Evolutionary conservation across 2,329 filamentous ascomycete species (phyloP).

Genomic region (Cercospora beticola): DNA sequence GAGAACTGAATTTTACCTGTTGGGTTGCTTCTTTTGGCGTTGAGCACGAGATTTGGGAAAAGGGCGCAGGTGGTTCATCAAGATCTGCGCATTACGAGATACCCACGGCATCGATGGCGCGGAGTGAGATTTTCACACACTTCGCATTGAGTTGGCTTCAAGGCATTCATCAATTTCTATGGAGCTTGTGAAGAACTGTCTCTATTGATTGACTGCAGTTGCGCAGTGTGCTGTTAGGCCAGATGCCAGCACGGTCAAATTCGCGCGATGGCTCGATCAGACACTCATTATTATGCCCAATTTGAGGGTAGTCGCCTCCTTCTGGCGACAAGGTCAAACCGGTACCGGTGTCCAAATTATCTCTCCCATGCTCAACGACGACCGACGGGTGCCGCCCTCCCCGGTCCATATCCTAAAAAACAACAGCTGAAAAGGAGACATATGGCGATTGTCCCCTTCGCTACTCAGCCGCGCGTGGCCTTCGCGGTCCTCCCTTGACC

Average conservation of each 20-base stretch:
- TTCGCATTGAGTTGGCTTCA: neutral
- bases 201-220: conserved; percentile 1
- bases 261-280: neutral
- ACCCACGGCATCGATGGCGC: neutral
- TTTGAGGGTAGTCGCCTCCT: neutral
- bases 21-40: neutral
- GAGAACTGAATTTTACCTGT: conserved; percentile 37
- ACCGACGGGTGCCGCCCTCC: neutral
- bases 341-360: neutral
- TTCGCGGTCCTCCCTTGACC: conserved; percentile 67
- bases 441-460: neutral
- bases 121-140: neutral
- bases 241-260: conserved; percentile 7
- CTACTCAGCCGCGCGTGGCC: conserved; percentile 18
- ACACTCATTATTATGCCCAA: neutral
- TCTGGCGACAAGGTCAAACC: neutral
- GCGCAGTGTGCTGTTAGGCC: neutral
- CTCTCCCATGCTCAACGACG: neutral
- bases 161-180: neutral
- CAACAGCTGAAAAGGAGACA: neutral
- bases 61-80: neutral
- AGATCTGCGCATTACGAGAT: neutral
- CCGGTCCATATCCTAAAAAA: neutral
- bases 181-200: conserved; percentile 2
- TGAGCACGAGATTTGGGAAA: neutral